Evolutionary conservation across 2,329 filamentous ascomycete genomes (phyloP).

Genomic region (Alternaria gaisen): DNA sequence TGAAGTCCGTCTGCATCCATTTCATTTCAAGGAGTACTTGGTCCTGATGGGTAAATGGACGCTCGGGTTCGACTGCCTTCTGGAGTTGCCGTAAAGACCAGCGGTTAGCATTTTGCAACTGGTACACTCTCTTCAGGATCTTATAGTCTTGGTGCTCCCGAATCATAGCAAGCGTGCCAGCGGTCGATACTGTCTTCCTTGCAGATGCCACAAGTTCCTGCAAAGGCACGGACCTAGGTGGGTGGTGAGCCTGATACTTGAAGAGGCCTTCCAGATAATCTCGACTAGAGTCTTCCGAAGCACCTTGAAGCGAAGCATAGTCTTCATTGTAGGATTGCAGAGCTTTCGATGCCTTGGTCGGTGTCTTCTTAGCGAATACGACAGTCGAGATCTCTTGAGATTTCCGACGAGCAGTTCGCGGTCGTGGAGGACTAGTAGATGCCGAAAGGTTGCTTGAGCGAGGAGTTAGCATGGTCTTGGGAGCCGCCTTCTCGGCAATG

Average conservation of each 20-base stretch:
- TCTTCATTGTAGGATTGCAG: slow-evolving; percentile 49
- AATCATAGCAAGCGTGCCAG: slow-evolving; percentile 82
- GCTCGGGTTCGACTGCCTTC: slow-evolving; percentile 79
- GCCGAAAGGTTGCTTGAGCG: slow-evolving; percentile 40
- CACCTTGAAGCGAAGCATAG: slow-evolving; percentile 56
- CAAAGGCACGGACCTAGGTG: slow-evolving; percentile 62
- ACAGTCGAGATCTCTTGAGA: slow-evolving; percentile 75
- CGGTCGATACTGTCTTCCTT: slow-evolving; percentile 88
- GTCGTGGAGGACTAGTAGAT: slow-evolving; percentile 36
- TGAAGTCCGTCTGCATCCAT: slow-evolving; percentile 97
- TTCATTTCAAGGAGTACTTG: slow-evolving; percentile 89
- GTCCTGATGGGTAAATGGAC: slow-evolving; percentile 83
- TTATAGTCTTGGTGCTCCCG: slow-evolving; percentile 88
- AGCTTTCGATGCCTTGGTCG: slow-evolving; percentile 37
- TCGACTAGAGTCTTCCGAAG: slow-evolving; percentile 56
- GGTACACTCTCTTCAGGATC: slow-evolving; percentile 85
- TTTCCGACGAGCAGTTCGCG: slow-evolving; percentile 51
- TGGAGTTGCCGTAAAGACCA: slow-evolving; percentile 94
- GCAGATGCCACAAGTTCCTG: slow-evolving; percentile 80
- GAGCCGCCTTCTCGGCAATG: slow-evolving; percentile 65
- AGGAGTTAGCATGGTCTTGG: slow-evolving; percentile 55
- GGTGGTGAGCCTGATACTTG: slow-evolving; percentile 64
- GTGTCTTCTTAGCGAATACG: slow-evolving; percentile 74
- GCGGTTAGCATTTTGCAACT: slow-evolving; percentile 87
- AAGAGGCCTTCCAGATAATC: slow-evolving; percentile 73